Evolutionary conservation across 1,284 basidiomycete genomes (phyloP).

Genomic region (Chondrostereum purpureum): DNA sequence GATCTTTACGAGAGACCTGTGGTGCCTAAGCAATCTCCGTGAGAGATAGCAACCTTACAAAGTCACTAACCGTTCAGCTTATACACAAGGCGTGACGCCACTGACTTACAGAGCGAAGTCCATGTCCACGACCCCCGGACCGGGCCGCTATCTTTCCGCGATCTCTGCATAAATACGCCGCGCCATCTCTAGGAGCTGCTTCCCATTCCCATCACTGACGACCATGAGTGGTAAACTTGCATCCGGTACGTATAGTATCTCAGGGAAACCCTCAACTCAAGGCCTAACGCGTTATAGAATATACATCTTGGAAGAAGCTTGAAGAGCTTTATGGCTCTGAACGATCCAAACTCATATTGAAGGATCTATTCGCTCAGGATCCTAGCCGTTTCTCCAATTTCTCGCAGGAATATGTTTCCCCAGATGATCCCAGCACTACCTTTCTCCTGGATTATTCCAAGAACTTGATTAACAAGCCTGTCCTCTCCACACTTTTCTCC

Average conservation of each 20-base stretch:
- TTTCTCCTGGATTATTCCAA: conserved; percentile 96
- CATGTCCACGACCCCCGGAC: too few species aligned
- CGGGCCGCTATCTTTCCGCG: too few species aligned
- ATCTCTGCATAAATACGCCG: too few species aligned
- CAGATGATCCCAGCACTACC: conserved; percentile 61
- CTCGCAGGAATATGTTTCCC: conserved; percentile 72
- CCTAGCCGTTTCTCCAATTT: conserved; percentile 82
- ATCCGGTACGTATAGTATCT: conserved; percentile 30
- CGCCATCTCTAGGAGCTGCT: too few species aligned
- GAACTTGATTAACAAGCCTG: conserved; percentile 87
- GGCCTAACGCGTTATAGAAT: conserved; percentile 50
- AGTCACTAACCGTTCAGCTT: too few species aligned
- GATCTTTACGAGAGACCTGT: too few species aligned
- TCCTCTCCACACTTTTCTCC: conserved; percentile 70
- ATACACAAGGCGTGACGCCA: too few species aligned
- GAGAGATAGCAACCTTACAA: too few species aligned
- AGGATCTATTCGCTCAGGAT: conserved; percentile 88
- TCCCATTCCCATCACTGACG: background rate
- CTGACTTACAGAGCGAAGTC: too few species aligned
- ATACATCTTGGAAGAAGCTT: conserved; percentile 87
- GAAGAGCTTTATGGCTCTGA: conserved; percentile 79
- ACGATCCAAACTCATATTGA: conserved; percentile 73
- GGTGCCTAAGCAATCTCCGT: too few species aligned
- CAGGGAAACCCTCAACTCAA: background rate
- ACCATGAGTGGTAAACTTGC: conserved; percentile 50